phyloP scores from a whole-genome alignment of 805 yeast genomes.

The Schwanniomyces yamadae region DNA sequence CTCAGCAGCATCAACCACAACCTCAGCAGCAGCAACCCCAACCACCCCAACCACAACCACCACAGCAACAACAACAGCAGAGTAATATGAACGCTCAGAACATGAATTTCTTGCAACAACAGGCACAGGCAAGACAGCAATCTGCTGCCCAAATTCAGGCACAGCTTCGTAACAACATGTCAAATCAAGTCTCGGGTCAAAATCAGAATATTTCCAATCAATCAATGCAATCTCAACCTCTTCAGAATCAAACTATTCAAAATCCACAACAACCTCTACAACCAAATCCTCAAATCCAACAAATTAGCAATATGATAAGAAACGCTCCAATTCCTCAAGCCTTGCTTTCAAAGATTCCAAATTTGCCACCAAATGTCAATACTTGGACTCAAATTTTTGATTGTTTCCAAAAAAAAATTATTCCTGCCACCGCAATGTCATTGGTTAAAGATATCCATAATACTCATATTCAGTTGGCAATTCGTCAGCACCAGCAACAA shows the following conservation, averaged over 20 bases:
- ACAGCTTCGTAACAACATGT: slow-evolving; percentile 18
- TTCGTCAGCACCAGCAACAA: slow-evolving; percentile 50
- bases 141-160: slow-evolving; percentile 46
- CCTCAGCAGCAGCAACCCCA: too few relatives aligned
- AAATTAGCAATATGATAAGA: slow-evolving; percentile 46
- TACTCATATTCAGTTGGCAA: slow-evolving; percentile 59
- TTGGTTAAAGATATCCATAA: slow-evolving; percentile 66
- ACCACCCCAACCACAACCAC: too few relatives aligned
- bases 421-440: slow-evolving; percentile 58
- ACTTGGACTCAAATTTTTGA: slow-evolving; percentile 82
- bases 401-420: slow-evolving; percentile 53
- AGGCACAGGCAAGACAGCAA: slow-evolving; percentile 49
- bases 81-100: slow-evolving; percentile 17
- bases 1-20: slow-evolving; percentile 28
- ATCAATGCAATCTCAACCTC: slow-evolving; percentile 7
- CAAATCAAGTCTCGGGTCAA: slow-evolving; percentile 2
- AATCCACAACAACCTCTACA: slow-evolving; percentile 11
- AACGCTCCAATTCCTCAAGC: slow-evolving; percentile 72
- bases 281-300: slow-evolving; percentile 34
- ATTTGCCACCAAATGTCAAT: slow-evolving; percentile 70
- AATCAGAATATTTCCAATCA: slow-evolving; percentile 6
- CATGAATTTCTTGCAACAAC: slow-evolving; percentile 36
- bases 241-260: background rate
- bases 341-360: slow-evolving; percentile 65
- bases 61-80: too few relatives aligned